These are phyloP conservation scores for Amanita polypyramis DNA, from an alignment of 768 basidiomycete species.

Conservation along the genomic window DNA sequence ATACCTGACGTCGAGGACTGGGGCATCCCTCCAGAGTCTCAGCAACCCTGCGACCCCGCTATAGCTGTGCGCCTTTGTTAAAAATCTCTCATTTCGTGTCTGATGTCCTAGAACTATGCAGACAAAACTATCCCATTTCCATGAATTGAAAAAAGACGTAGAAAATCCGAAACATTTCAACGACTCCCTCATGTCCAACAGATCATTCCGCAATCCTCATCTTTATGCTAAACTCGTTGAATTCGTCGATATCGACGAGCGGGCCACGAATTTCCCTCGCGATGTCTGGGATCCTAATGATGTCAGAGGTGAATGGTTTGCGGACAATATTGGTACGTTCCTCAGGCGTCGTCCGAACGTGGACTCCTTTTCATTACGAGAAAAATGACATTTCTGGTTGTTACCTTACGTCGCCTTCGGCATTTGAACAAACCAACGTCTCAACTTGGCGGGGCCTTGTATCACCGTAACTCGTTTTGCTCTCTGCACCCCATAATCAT, in stretches of 20 bases:
- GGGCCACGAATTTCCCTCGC: constrained; percentile 69
- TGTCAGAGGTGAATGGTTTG: constrained; percentile 60
- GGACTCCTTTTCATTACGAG: constrained; percentile 3
- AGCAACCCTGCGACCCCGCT: constrained; percentile 46
- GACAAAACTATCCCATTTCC: constrained; percentile 78
- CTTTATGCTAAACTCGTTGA: constrained; percentile 94
- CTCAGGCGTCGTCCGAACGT: not conserved
- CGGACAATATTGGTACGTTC: constrained; percentile 65
- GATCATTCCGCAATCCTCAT: constrained; percentile 92
- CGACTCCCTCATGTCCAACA: constrained; percentile 86
- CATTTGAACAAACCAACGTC: not conserved
- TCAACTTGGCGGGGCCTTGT: not conserved
- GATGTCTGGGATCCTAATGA: constrained; percentile 66
- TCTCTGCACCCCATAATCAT: not conserved
- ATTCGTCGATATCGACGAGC: constrained; percentile 87
- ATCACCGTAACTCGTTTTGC: not conserved
- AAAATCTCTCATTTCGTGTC: not conserved
- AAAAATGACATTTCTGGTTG: constrained; percentile 1
- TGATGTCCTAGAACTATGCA: constrained; percentile 18
- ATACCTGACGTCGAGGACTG: constrained; percentile 60
- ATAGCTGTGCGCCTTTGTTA: constrained; percentile 37
- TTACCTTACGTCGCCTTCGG: not conserved
- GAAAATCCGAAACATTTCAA: constrained; percentile 81
- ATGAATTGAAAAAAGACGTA: constrained; percentile 54
- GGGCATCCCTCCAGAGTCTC: constrained; percentile 61